These are phyloP conservation scores for Microthlaspi erraticum DNA, from an alignment of 345 rosid genomes.

Conservation along the genomic window DNA sequence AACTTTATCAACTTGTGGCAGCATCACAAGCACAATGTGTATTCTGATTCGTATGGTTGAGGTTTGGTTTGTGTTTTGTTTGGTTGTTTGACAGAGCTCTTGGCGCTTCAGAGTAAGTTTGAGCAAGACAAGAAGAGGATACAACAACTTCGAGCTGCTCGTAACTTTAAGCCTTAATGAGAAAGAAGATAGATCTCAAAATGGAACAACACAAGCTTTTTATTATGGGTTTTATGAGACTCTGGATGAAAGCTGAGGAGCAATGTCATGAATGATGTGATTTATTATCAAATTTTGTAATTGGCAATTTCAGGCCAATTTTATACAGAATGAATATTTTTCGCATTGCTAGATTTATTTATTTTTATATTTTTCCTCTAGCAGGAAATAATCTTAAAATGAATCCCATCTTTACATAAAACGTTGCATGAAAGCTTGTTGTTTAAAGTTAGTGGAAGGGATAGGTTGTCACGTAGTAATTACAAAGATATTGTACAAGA, in stretches of 20 bases:
- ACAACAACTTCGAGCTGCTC: constrained; percentile 86
- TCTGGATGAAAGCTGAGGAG: not conserved
- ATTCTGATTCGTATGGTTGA: constrained; percentile 19
- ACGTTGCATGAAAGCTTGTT: too few relatives aligned
- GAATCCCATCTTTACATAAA: too few relatives aligned
- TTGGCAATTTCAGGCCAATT: constrained; percentile 12
- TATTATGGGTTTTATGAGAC: not conserved
- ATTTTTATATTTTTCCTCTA: too few relatives aligned
- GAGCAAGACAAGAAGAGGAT: constrained; percentile 91
- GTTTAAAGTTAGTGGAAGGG: too few relatives aligned
- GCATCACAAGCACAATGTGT: not conserved
- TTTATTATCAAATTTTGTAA: constrained; percentile 27
- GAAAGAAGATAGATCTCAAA: not conserved
- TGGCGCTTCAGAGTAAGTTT: constrained; percentile 80
- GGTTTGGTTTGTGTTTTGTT: constrained; percentile 23
- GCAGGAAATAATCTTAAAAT: too few relatives aligned
- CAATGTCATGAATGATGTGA: constrained; percentile 26
- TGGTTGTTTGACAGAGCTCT: constrained; percentile 62
- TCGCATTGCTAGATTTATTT: not conserved
- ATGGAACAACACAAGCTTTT: constrained; percentile 5
- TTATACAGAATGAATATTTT: constrained; percentile 2
- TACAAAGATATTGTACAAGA: too few relatives aligned
- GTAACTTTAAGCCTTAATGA: constrained; percentile 88
- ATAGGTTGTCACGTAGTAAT: too few relatives aligned
- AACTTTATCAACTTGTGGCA: not conserved